Evolutionary conservation across 441 rosid genomes (phyloP).

Genomic region (Populus hybrid): DNA sequence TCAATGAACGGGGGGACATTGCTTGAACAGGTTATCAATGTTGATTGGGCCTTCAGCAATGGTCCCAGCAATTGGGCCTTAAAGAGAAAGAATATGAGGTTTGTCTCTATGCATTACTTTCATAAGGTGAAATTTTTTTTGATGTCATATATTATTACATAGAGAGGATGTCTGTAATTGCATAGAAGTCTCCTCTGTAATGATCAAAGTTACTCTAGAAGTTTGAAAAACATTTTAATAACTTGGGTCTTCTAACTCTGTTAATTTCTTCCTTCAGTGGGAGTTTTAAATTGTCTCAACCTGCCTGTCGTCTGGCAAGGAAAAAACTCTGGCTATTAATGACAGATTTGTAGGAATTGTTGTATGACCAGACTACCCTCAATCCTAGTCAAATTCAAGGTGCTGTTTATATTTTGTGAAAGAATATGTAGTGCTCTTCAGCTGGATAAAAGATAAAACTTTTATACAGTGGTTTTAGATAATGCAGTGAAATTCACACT

Average conservation of each 20-base stretch:
- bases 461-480: background rate
- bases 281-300: background rate
- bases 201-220: background rate
- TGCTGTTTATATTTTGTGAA: background rate
- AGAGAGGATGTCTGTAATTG: background rate
- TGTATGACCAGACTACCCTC: background rate
- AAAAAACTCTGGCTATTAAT: background rate
- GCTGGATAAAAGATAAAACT: too few species aligned
- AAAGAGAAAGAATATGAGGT: slow-evolving; percentile 78
- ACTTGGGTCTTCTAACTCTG: background rate
- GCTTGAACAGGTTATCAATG: slow-evolving; percentile 62
- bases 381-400: background rate
- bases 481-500: background rate
- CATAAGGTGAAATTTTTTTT: background rate
- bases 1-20: slow-evolving; percentile 78
- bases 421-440: background rate
- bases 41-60: slow-evolving; percentile 94
- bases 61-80: slow-evolving; percentile 67
- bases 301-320: background rate
- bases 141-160: background rate
- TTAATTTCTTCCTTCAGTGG: background rate
- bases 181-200: background rate
- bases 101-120: slow-evolving; percentile 21
- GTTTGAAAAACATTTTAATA: background rate
- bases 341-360: background rate